These are phyloP conservation scores for Globisporangium irregulare DNA, from an alignment of 352 stramenopile species.

Conservation along the genomic window DNA sequence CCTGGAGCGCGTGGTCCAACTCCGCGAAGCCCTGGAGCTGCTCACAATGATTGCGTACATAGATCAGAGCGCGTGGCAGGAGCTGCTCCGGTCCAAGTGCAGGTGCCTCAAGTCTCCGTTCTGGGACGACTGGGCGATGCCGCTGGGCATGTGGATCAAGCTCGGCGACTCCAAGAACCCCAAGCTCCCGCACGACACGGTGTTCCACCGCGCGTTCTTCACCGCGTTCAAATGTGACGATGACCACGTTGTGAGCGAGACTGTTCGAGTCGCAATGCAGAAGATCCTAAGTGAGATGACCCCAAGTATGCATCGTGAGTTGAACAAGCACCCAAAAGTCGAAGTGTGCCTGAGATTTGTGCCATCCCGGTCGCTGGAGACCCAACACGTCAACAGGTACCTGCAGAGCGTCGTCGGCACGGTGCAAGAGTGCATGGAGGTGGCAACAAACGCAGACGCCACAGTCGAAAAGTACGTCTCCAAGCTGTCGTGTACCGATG, in stretches of 20 bases:
- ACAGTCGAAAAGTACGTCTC: background rate
- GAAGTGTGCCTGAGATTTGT: slow-evolving; percentile 5
- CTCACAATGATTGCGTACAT: slow-evolving; percentile 6
- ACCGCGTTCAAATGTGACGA: background rate
- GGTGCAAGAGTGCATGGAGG: background rate
- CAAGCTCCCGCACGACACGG: too few species aligned
- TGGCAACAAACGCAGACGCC: background rate
- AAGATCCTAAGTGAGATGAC: slow-evolving; percentile 8
- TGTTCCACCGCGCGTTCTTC: slow-evolving; percentile 9
- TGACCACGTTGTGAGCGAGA: background rate
- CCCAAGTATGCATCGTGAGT: background rate
- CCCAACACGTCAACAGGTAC: background rate
- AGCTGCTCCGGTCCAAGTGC: slow-evolving; percentile 10
- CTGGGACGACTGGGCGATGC: slow-evolving; percentile 4
- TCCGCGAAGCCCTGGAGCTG: slow-evolving; percentile 9
- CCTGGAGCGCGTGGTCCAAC: slow-evolving; percentile 2
- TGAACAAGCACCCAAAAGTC: background rate
- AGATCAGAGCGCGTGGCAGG: background rate
- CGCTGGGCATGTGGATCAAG: background rate
- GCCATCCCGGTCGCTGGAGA: background rate
- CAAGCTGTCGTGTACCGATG: slow-evolving; percentile 6
- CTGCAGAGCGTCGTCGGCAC: background rate
- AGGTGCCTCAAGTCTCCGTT: slow-evolving; percentile 4
- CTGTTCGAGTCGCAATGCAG: background rate
- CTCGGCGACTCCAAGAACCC: slow-evolving; percentile 5